Conservation (phyloP, 306 rosid species). For the Sophora flavescens region DNA sequence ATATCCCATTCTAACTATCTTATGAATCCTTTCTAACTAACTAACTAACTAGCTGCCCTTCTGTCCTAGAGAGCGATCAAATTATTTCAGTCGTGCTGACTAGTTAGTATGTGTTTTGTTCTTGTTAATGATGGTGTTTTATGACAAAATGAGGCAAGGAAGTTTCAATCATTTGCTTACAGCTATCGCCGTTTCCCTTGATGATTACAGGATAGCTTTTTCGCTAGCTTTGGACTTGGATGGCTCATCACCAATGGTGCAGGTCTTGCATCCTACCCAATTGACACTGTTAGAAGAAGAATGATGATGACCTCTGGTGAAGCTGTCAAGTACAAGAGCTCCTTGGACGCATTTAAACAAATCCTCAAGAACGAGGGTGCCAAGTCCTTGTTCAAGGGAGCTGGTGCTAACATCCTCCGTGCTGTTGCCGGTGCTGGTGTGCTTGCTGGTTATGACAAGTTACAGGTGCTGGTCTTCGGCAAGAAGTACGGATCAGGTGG, state of each 20-base stretch:
- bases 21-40: no score
- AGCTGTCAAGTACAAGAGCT: slow-evolving; percentile 93
- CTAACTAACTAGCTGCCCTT: no score
- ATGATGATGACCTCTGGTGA: slow-evolving; percentile 99
- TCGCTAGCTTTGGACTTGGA: slow-evolving; percentile 82
- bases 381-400: slow-evolving; percentile 93
- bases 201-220: slow-evolving; percentile 71
- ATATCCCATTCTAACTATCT: no score
- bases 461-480: slow-evolving; percentile 72
- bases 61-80: not conserved
- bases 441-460: slow-evolving; percentile 89
- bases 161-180: slow-evolving; percentile 19
- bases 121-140: not conserved
- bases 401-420: slow-evolving; percentile 92
- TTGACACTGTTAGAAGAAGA: slow-evolving; percentile 94
- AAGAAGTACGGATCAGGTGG: slow-evolving; percentile 92
- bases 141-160: not conserved
- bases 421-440: slow-evolving; percentile 94
- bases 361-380: slow-evolving; percentile 86
- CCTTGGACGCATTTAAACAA: slow-evolving; percentile 73
- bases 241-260: slow-evolving; percentile 77
- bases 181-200: slow-evolving; percentile 6
- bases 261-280: slow-evolving; percentile 89
- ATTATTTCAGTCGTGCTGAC: not conserved
- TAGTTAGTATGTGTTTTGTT: not conserved